phyloP scores from a whole-genome alignment of 2,329 filamentous ascomycete species.

The Trichoderma harzianum region DNA sequence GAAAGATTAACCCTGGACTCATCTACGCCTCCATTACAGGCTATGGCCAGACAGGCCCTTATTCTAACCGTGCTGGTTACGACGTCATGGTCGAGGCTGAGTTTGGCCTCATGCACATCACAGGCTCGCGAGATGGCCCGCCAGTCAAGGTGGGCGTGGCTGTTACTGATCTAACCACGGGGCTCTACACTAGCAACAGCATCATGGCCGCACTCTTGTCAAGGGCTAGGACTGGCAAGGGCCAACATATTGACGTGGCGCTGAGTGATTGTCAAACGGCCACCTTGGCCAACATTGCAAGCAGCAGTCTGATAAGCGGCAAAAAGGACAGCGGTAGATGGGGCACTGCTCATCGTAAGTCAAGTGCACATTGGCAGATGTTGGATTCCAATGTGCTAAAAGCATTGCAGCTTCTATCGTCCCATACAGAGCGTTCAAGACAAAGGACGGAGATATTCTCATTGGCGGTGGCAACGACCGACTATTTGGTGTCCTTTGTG shows the following conservation, averaged over 20 bases:
- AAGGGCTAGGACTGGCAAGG: constrained; percentile 68
- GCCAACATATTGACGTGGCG: constrained; percentile 89
- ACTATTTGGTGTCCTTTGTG: constrained; percentile 63
- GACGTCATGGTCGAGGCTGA: constrained; percentile 99
- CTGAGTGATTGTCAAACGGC: constrained; percentile 94
- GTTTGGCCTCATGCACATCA: constrained; percentile 98
- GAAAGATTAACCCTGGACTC: constrained; percentile 75
- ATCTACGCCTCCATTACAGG: constrained; percentile 97
- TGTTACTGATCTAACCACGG: constrained; percentile 93
- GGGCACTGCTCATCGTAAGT: constrained; percentile 89
- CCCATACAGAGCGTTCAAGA: constrained; percentile 82
- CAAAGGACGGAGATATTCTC: constrained; percentile 66
- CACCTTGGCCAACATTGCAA: constrained; percentile 91
- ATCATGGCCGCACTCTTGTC: constrained; percentile 91
- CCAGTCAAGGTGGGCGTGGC: constrained; percentile 97
- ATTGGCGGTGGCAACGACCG: constrained; percentile 71
- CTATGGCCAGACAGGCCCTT: constrained; percentile 93
- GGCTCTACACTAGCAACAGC: constrained; percentile 89
- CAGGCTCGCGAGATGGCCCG: constrained; percentile 78
- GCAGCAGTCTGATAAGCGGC: constrained; percentile 83
- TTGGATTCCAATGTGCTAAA: not conserved
- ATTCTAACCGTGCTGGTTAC: constrained; percentile 83
- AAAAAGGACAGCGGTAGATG: constrained; percentile 84
- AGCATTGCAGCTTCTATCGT: constrained; percentile 72
- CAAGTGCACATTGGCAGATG: not conserved